Base-by-base conservation (phyloP, 2,329 filamentous ascomycete genomes). In the Alternaria gansuensis region DNA sequence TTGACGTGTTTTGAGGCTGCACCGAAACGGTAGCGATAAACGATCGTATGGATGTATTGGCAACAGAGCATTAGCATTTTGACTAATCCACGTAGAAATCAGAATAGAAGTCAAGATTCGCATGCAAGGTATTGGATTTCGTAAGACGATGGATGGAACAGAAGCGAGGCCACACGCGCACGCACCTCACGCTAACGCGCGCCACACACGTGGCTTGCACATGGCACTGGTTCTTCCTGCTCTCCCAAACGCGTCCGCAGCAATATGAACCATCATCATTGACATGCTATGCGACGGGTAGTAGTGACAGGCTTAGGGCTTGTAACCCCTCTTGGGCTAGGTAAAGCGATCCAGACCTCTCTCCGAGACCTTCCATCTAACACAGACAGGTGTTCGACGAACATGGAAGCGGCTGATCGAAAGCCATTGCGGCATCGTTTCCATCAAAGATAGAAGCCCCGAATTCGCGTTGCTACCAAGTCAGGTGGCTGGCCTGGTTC, bases 401-500 rank as follows among this genome's bases (percentile, higher is more conserved):
- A 91, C 91, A 60, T 99, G 95, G 95, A 84, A 81, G 60, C 89
- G 91, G 52, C 86, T 99, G 40, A 77, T 98, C 29, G 87, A 90
- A 40, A 88, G 92, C 43, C 84, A 93, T 37, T 93, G 89, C 62
- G 95, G 93, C 64, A 87, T 99, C 69, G 84, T 88, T 57, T 94
- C 90, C 68, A 85, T 95, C 51, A 85, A 84, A 57, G 77, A 85
- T 57, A 83, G 86, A 51, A 85, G 88, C 79, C 62, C 82, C 62
- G 77, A 81, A 65, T 97, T 93, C 84, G 82, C 82, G 8, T 85
- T 88, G 41, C 82, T 97, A 40, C 92, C 94, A 11, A 95, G 92
- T 76, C 92, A 89, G 53, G 88, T 98, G 51, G 94, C 93, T 41
- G 95, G 90, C 1, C 75, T 95, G 17, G 90, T 99, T 0, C 93